These are phyloP conservation scores for Thinopyrum elongatum DNA, from an alignment of 176 grass and related monocot genomes.

Conservation along the genomic window DNA sequence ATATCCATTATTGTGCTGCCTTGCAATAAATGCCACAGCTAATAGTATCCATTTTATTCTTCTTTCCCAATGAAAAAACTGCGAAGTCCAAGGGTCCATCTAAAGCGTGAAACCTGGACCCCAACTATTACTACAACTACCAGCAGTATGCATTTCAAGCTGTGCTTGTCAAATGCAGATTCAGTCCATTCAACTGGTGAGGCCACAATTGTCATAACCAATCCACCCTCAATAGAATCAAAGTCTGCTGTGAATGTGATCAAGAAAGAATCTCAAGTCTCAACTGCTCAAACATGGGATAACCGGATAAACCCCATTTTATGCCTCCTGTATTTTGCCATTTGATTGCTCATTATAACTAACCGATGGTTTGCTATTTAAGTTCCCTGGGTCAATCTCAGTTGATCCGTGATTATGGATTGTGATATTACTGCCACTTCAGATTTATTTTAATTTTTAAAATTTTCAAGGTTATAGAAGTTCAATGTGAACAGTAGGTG, in stretches of 20 bases:
- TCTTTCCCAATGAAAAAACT: neutral
- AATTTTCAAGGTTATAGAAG: neutral
- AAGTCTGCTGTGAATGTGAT: neutral
- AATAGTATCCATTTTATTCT: neutral
- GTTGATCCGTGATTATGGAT: neutral
- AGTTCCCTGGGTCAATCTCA: neutral
- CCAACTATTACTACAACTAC: neutral
- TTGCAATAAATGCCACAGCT: neutral
- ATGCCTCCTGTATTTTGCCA: neutral
- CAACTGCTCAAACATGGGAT: neutral
- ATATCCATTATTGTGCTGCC: neutral
- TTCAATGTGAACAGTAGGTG: neutral
- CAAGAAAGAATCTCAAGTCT: conserved; percentile 11
- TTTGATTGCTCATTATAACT: neutral
- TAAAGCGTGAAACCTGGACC: neutral
- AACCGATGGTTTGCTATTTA: neutral
- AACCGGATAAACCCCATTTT: neutral
- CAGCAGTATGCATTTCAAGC: neutral
- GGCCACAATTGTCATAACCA: neutral
- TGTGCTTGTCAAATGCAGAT: conserved; percentile 3
- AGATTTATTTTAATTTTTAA: neutral
- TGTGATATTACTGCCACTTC: neutral
- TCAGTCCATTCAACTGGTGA: neutral
- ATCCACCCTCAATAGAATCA: neutral
- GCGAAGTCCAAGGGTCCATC: neutral